Evolutionary conservation across 257 asterid genomes (phyloP).

Genomic region (Knoxia roxburghii): DNA sequence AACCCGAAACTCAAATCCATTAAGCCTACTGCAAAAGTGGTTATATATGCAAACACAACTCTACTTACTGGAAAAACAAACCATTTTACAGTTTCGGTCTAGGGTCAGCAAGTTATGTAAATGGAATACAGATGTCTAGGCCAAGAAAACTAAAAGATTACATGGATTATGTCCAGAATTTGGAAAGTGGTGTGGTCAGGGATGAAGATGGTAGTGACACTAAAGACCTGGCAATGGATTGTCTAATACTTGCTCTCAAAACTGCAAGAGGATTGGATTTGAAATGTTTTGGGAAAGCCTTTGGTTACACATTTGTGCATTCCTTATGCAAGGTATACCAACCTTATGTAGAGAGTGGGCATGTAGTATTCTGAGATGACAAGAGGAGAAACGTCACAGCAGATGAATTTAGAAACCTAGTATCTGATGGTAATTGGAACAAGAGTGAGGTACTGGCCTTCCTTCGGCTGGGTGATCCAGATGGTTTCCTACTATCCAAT

Average conservation of each 20-base stretch:
- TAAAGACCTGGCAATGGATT: constrained; percentile 68
- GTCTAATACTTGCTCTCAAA: constrained; percentile 79
- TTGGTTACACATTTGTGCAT: constrained; percentile 43
- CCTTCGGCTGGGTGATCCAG: constrained; percentile 81
- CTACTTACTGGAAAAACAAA: constrained; percentile 73
- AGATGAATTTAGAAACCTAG: constrained; percentile 35
- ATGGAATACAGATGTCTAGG: constrained; percentile 75
- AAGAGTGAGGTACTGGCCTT: constrained; percentile 33
- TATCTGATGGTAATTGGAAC: constrained; percentile 17
- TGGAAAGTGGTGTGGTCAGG: constrained; percentile 39
- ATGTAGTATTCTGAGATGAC: constrained; percentile 51
- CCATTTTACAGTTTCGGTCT: constrained; percentile 80
- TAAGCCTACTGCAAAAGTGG: constrained; percentile 72
- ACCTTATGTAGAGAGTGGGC: constrained; percentile 61
- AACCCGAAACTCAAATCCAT: too few species aligned
- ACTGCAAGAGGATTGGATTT: constrained; percentile 77
- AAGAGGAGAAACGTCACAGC: constrained; percentile 35
- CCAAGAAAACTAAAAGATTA: constrained; percentile 75
- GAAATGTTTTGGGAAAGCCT: constrained; percentile 50
- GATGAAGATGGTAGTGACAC: constrained; percentile 25
- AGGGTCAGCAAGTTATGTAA: constrained; percentile 74
- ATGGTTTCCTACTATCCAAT: constrained; percentile 80
- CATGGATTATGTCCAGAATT: constrained; percentile 48
- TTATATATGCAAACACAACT: constrained; percentile 79
- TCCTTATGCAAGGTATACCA: constrained; percentile 59